phyloP scores from a whole-genome alignment of 192 early-diverging fungal genomes.

The Diversispora epigaea region DNA sequence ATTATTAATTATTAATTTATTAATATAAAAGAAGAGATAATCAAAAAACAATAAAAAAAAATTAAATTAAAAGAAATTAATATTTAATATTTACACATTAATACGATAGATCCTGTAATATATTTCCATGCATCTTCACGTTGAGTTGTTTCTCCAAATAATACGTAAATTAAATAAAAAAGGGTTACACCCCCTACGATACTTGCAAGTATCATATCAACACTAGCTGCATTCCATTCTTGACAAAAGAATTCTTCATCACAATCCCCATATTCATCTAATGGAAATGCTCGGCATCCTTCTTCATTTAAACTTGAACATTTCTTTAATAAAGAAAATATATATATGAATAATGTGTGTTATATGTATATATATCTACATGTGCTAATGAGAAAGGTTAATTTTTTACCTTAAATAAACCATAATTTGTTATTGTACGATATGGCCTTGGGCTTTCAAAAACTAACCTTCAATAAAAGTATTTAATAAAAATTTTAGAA shows the following conservation, averaged over 20 bases:
- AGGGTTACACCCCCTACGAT: constrained; percentile 14
- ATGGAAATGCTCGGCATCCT: constrained; percentile 17
- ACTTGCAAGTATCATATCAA: constrained; percentile 16
- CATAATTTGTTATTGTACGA: constrained; percentile 20
- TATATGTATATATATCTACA: not conserved
- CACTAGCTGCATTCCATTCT: constrained; percentile 20
- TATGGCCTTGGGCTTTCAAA: constrained; percentile 25
- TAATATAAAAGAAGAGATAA: too few relatives aligned
- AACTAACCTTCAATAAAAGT: constrained; percentile 11
- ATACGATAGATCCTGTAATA: not conserved
- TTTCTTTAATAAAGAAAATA: constrained; percentile 19
- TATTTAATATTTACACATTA: not conserved
- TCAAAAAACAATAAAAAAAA: not conserved
- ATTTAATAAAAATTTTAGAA: not conserved
- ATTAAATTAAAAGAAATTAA: not conserved
- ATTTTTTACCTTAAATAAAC: constrained; percentile 16
- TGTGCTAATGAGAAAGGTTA: not conserved
- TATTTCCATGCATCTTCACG: constrained; percentile 1
- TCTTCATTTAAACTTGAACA: constrained; percentile 12
- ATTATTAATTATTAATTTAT: too few relatives aligned
- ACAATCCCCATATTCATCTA: constrained; percentile 7
- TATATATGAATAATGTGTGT: not conserved
- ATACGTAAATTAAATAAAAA: constrained; percentile 8
- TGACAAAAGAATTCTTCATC: constrained; percentile 25
- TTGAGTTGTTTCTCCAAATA: not conserved